Conservation (phyloP, 805 yeast genomes). For the Starmerella tilneyi region DNA sequence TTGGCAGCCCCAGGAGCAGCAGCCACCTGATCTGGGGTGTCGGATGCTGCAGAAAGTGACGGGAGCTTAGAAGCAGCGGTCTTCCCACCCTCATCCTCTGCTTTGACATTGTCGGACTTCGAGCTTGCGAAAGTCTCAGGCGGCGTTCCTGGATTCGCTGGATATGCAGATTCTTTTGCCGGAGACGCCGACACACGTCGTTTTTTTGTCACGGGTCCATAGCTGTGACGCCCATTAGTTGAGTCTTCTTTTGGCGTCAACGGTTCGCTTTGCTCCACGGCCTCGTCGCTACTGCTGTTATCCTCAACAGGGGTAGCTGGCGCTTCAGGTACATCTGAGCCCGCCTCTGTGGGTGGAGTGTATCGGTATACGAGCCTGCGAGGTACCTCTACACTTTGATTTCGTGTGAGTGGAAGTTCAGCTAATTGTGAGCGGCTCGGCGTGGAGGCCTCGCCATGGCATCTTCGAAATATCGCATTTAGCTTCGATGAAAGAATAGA, state of each 20-base stretch:
- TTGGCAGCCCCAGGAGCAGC: too few species aligned
- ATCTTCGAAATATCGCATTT: conserved; percentile 28
- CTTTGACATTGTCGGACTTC: not conserved
- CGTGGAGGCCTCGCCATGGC: conserved; percentile 24
- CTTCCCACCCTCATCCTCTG: not conserved
- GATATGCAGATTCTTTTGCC: not conserved
- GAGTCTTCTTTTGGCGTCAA: conserved; percentile 14
- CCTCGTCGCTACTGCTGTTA: conserved; percentile 1
- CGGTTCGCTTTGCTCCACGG: conserved; percentile 7
- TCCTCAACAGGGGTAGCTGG: conserved; percentile 1
- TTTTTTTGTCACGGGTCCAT: not conserved
- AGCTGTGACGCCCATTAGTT: not conserved
- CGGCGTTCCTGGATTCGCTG: not conserved
- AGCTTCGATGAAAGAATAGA: conserved; percentile 30
- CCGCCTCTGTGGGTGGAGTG: conserved; percentile 10
- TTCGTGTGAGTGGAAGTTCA: conserved; percentile 27
- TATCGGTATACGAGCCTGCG: conserved; percentile 28
- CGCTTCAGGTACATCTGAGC: not conserved
- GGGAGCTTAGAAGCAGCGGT: not conserved
- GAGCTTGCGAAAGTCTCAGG: not conserved
- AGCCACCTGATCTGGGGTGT: not conserved
- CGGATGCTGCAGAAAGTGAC: not conserved
- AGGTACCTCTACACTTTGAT: conserved; percentile 26
- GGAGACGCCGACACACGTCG: not conserved
- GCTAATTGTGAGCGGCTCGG: conserved; percentile 19